Conservation (phyloP, 768 basidiomycete species). For the Tephrocybe sp. region DNA sequence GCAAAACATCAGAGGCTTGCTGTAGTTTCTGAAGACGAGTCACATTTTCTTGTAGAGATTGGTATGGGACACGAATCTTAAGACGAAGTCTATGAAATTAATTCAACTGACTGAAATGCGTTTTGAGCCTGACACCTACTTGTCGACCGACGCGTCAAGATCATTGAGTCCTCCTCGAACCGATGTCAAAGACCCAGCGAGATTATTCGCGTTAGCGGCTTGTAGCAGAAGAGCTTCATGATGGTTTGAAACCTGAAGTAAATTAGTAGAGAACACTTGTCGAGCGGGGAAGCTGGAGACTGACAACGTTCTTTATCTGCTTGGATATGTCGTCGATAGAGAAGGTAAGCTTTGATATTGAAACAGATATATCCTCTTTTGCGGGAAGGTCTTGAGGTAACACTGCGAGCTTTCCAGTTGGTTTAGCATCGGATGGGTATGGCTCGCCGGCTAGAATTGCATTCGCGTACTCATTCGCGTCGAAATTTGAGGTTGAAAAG, state of each 20-base stretch:
- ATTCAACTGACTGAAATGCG: constrained; percentile 21
- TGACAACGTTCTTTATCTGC: constrained; percentile 82
- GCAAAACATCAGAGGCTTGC: constrained; percentile 79
- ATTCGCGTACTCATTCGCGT: constrained; percentile 89
- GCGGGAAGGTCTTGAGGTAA: constrained; percentile 49
- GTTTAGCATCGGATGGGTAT: constrained; percentile 49
- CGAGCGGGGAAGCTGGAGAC: constrained; percentile 22
- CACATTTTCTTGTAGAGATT: constrained; percentile 69
- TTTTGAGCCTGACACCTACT: constrained; percentile 40
- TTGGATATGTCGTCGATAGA: constrained; percentile 91
- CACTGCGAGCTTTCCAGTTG: constrained; percentile 25
- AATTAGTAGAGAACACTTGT: constrained; percentile 1
- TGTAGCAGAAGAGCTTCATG: constrained; percentile 81
- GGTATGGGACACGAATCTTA: constrained; percentile 86
- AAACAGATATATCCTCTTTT: constrained; percentile 86
- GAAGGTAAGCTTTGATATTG: constrained; percentile 82
- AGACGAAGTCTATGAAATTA: constrained; percentile 57
- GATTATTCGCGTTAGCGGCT: constrained; percentile 70
- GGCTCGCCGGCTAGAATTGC: constrained; percentile 81
- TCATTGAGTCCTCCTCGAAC: constrained; percentile 72
- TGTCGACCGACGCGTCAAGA: constrained; percentile 72
- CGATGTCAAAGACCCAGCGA: constrained; percentile 65
- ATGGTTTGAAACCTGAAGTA: constrained; percentile 69
- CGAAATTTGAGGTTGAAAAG: constrained; percentile 74
- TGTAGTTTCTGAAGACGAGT: constrained; percentile 74